Percentiles rank a stretch among this genome's conserved stretches.
These are phyloP conservation scores for Thelonectria olida DNA, from an alignment of 2,329 filamentous ascomycete genomes.

Conservation along the genomic window DNA sequence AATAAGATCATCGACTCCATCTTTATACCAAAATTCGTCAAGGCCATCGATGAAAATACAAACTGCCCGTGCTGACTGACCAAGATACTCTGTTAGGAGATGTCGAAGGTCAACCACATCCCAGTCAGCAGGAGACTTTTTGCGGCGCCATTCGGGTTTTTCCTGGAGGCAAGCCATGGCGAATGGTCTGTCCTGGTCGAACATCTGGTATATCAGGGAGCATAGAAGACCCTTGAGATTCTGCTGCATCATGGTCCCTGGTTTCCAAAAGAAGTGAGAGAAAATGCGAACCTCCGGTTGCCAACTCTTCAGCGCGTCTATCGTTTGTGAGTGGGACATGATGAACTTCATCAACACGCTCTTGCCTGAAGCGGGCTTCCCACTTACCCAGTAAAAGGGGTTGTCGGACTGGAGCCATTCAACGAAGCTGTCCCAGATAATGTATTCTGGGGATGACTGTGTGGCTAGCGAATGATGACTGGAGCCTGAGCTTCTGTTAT, in stretches of 20 bases:
- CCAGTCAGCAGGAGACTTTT: conserved; percentile 14
- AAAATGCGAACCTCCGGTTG: conserved; percentile 12
- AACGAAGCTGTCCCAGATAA: not conserved
- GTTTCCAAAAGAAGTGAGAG: conserved; percentile 45
- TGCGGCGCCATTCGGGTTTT: not conserved
- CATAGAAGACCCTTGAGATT: conserved; percentile 31
- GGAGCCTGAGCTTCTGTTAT: not conserved
- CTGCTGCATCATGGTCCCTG: conserved; percentile 38
- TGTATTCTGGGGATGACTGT: too few species aligned
- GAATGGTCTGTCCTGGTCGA: not conserved
- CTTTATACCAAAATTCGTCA: conserved; percentile 13
- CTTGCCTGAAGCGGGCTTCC: conserved; percentile 35
- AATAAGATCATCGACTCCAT: not conserved
- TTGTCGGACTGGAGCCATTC: not conserved
- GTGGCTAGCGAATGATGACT: too few species aligned
- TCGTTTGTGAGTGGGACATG: conserved; percentile 21
- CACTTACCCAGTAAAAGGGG: not conserved
- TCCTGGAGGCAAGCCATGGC: not conserved
- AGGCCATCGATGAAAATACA: conserved; percentile 34
- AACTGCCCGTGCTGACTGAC: not conserved
- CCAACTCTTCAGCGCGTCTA: conserved; percentile 31
- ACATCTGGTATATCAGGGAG: not conserved
- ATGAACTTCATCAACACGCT: conserved; percentile 45
- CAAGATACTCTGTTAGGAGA: conserved; percentile 2
- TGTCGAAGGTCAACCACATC: conserved; percentile 16